Evolutionary conservation across 768 basidiomycete genomes (phyloP).

Genomic region (Clitopilus hobsonii): DNA sequence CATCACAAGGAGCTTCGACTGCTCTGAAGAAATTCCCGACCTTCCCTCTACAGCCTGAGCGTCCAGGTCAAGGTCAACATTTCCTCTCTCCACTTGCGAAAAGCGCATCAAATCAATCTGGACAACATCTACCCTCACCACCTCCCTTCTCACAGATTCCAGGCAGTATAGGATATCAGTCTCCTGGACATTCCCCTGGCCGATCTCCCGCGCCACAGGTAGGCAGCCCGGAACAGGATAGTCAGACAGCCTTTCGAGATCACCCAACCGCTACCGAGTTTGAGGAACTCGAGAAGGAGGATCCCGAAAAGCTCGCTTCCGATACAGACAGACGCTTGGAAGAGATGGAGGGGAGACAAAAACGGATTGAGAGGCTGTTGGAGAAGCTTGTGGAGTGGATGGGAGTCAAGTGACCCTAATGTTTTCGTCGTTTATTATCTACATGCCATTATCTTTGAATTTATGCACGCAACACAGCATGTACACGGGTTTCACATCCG

Average conservation of each 20-base stretch:
- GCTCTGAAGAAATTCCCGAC: constrained; percentile 19
- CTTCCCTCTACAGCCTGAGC: constrained; percentile 11
- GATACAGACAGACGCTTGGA: constrained; percentile 19
- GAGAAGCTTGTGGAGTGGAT: constrained; percentile 28
- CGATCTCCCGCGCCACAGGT: constrained; percentile 6
- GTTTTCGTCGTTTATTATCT: too few relatives aligned
- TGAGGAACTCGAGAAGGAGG: not conserved
- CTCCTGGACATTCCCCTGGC: not conserved
- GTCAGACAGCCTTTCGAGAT: not conserved
- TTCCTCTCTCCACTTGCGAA: not conserved
- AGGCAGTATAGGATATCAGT: not conserved
- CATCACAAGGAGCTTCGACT: constrained; percentile 12
- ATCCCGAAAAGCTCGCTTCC: not conserved
- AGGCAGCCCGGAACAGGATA: constrained; percentile 14
- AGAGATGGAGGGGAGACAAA: constrained; percentile 39
- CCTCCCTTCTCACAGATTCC: not conserved
- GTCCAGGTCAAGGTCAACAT: constrained; percentile 5
- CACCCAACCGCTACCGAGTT: not conserved
- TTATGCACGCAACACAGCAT: too few relatives aligned
- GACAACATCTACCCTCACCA: not conserved
- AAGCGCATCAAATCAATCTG: not conserved
- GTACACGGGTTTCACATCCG: too few relatives aligned
- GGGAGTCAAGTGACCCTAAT: constrained; percentile 1
- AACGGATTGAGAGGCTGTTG: constrained; percentile 41
- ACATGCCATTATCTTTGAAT: too few relatives aligned